Evolutionary conservation across 1,284 basidiomycete genomes (phyloP).

Genomic region (Apiotrichum akiyoshidainum): DNA sequence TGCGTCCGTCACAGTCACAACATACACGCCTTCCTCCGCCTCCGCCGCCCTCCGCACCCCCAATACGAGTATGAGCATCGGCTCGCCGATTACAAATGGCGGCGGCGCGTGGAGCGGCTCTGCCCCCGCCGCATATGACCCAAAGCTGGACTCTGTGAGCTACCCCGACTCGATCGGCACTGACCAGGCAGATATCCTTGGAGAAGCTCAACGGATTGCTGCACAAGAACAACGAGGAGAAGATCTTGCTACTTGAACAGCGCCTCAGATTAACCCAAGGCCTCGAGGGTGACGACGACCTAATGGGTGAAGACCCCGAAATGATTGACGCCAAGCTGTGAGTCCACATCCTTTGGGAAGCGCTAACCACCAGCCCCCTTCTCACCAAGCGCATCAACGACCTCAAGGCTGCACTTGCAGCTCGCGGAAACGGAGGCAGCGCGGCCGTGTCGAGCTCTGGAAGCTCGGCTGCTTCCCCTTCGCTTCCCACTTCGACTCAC

Average conservation of each 20-base stretch:
- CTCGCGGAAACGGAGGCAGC: not conserved
- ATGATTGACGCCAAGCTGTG: slow-evolving; percentile 36
- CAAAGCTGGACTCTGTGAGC: slow-evolving; percentile 13
- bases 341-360: slow-evolving; percentile 4
- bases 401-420: slow-evolving; percentile 34
- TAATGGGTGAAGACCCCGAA: slow-evolving; percentile 35
- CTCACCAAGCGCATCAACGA: slow-evolving; percentile 35
- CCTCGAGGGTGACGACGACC: slow-evolving; percentile 20
- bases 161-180: not conserved
- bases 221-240: slow-evolving; percentile 33
- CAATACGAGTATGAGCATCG: not conserved
- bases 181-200: slow-evolving; percentile 19
- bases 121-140: not conserved
- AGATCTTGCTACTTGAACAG: slow-evolving; percentile 30
- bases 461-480: not conserved
- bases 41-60: not conserved
- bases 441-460: slow-evolving; percentile 13
- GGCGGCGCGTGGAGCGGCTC: not conserved
- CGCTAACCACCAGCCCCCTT: slow-evolving; percentile 20
- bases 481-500: no score
- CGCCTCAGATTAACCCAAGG: not conserved
- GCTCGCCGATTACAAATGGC: not conserved
- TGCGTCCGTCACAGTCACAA: not conserved
- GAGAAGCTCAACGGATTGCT: slow-evolving; percentile 36
- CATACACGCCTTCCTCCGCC: not conserved